phyloP scores from a whole-genome alignment of 352 stramenopile genomes.

The Phytophthora cryptogea region DNA sequence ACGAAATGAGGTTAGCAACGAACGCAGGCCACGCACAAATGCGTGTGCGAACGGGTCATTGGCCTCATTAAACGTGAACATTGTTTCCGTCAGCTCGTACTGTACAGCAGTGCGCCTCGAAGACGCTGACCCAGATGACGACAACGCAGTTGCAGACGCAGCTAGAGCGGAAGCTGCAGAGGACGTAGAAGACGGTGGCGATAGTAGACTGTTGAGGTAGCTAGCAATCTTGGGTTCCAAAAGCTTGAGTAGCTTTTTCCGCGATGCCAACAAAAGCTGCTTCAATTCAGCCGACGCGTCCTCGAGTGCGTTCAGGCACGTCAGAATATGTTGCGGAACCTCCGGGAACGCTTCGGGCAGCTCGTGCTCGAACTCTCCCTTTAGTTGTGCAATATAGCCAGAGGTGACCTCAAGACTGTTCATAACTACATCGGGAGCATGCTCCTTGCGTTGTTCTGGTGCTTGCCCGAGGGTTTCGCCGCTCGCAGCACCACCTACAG shows the following conservation, averaged over 20 bases:
- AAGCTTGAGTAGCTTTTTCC: slow-evolving; percentile 80
- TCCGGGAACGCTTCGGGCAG: slow-evolving; percentile 74
- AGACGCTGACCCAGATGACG: slow-evolving; percentile 26
- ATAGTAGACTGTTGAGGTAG: slow-evolving; percentile 57
- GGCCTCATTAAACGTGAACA: slow-evolving; percentile 88
- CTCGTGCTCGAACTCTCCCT: slow-evolving; percentile 73
- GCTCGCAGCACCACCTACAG: slow-evolving; percentile 30
- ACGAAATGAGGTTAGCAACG: slow-evolving; percentile 57
- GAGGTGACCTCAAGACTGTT: slow-evolving; percentile 80
- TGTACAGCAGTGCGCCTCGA: slow-evolving; percentile 50
- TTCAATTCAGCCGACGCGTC: slow-evolving; percentile 70
- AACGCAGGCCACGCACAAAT: slow-evolving; percentile 68
- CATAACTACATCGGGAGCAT: slow-evolving; percentile 75
- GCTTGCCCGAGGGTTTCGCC: slow-evolving; percentile 16
- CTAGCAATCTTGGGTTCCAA: slow-evolving; percentile 73
- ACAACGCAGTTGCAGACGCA: slow-evolving; percentile 37
- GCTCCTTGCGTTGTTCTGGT: slow-evolving; percentile 58
- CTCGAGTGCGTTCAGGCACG: slow-evolving; percentile 73
- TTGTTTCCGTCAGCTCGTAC: slow-evolving; percentile 85
- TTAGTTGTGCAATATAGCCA: slow-evolving; percentile 84
- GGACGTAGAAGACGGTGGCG: slow-evolving; percentile 37
- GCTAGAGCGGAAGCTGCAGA: slow-evolving; percentile 36
- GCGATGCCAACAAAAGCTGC: slow-evolving; percentile 66
- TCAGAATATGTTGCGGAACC: slow-evolving; percentile 72
- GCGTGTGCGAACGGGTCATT: slow-evolving; percentile 86